Base-by-base conservation (phyloP, 495 filamentous ascomycete species). In the Aspergillus wentii region DNA sequence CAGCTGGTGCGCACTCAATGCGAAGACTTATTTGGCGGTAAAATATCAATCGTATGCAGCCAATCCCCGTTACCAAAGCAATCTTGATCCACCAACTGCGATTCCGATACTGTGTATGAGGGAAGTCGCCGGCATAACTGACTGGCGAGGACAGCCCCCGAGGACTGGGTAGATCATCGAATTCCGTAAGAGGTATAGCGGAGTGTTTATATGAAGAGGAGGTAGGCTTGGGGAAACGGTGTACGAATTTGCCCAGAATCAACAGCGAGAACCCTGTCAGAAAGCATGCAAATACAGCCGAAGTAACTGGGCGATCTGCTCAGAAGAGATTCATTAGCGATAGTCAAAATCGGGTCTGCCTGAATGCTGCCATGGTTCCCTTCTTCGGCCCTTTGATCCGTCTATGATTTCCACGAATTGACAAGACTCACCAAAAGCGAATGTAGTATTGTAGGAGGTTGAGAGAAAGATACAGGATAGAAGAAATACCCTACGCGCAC, bases 291-390 rank as follows among this genome's bases (percentile, higher is more conserved):
- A 69, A 36, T 5, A 66, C 47, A 11, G 55, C 54, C 14, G 67
- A 62, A 25, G 57, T 59, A 17, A 69, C 38, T 11, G 69, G 68
- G 30, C 63, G 66, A 42, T 66, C 69, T 75, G 30, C 19, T 36
- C 9, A n/a, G 11, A 5, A 25, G 22, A 10, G 22, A 25, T 11
- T 27, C 21, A 17, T 38, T 38, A 38, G 35, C 28, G 14, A 42
- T 9, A 38, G n/a, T n/a, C n/a, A n/a, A n/a, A n/a, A n/a, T n/a
- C n/a, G n/a, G n/a, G n/a, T n/a, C 46, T 20, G 49, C 43, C 20
- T 17, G 10, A 7, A 11, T 17, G 30, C 15, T n/a, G 6, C 10
- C 9, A 7, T 33, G 15, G 8, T 5, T 19, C 30, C 17, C 30
- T 33, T 17, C 30, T 6, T 9, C 17, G 17, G 7, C 31, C 13